Percentiles rank a stretch among this genome's conserved stretches.
Evolutionary conservation across 768 basidiomycete genomes (phyloP).

Genomic region (Rhodosporidiobolus odoratus): DNA sequence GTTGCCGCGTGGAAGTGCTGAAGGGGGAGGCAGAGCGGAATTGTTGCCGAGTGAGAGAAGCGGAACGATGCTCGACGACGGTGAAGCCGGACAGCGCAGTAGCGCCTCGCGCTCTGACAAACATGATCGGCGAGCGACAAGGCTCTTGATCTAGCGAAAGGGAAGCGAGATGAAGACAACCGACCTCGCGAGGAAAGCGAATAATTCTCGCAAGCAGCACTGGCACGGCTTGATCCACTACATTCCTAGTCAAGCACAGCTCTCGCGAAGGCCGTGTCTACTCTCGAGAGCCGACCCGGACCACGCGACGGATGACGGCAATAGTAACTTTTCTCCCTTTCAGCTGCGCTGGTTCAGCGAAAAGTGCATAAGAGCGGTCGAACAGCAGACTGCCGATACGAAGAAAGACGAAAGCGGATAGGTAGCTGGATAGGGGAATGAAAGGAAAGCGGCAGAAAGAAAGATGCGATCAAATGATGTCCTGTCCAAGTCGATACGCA

Average conservation of each 20-base stretch:
- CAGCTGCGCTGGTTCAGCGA: too few relatives aligned
- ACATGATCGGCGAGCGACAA: too few relatives aligned
- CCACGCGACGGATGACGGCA: too few relatives aligned
- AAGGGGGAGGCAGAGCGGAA: background rate
- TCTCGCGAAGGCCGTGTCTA: too few relatives aligned
- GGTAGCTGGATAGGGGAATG: constrained; percentile 9
- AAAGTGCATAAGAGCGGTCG: background rate
- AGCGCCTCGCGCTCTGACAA: constrained; percentile 13
- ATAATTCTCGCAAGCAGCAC: too few relatives aligned
- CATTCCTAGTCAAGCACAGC: too few relatives aligned
- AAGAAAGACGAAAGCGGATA: background rate
- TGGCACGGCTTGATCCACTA: too few relatives aligned
- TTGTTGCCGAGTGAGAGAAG: background rate
- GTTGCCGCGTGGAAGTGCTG: background rate
- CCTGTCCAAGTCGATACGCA: constrained; percentile 56
- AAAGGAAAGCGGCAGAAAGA: constrained; percentile 31
- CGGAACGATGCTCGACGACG: background rate
- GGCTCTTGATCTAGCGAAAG: too few relatives aligned
- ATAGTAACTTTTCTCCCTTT: too few relatives aligned
- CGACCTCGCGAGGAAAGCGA: too few relatives aligned
- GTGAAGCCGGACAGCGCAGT: background rate
- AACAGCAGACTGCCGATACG: background rate
- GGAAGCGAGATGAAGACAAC: too few relatives aligned
- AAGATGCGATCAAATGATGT: constrained; percentile 17
- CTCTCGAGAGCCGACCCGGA: too few relatives aligned